phyloP scores from a whole-genome alignment of 805 yeast species.

The Hanseniaspora valbyensis region DNA sequence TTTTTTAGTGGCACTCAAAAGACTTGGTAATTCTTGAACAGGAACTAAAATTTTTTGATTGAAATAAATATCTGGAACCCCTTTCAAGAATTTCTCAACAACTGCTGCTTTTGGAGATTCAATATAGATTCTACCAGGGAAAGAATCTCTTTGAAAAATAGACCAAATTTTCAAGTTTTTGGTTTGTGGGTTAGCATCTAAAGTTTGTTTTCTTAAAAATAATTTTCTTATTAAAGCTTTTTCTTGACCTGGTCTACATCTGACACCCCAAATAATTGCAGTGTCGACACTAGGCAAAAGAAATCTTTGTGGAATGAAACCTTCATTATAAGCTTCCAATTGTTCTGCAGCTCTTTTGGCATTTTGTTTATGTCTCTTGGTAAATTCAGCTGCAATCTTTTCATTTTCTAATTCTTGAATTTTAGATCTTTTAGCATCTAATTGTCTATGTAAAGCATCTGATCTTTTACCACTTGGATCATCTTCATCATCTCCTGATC shows the following conservation, averaged over 20 bases:
- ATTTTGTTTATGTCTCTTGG: constrained; percentile 53
- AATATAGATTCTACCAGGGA: constrained; percentile 81
- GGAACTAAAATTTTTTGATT: constrained; percentile 78
- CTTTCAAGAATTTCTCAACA: constrained; percentile 75
- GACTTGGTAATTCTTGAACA: constrained; percentile 86
- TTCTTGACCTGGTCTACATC: constrained; percentile 88
- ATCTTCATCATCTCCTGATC: constrained; percentile 53
- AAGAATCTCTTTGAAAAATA: constrained; percentile 88
- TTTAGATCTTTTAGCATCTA: constrained; percentile 77
- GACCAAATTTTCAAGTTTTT: constrained; percentile 76
- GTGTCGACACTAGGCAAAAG: constrained; percentile 91
- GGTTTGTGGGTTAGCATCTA: constrained; percentile 51
- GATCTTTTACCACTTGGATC: constrained; percentile 38
- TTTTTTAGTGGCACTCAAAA: constrained; percentile 70
- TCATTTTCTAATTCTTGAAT: constrained; percentile 92
- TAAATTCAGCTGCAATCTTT: constrained; percentile 78
- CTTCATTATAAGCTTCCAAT: constrained; percentile 63
- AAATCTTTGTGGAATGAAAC: constrained; percentile 83
- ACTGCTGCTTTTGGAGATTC: constrained; percentile 93
- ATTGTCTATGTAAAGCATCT: constrained; percentile 80
- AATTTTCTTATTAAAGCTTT: constrained; percentile 79
- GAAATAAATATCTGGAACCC: constrained; percentile 75
- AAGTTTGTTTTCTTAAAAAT: constrained; percentile 69
- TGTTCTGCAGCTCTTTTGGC: constrained; percentile 75
- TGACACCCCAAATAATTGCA: constrained; percentile 90